These are phyloP conservation scores for Biscogniauxia mediterranea DNA, from an alignment of 2,329 filamentous ascomycete species.

Conservation along the genomic window DNA sequence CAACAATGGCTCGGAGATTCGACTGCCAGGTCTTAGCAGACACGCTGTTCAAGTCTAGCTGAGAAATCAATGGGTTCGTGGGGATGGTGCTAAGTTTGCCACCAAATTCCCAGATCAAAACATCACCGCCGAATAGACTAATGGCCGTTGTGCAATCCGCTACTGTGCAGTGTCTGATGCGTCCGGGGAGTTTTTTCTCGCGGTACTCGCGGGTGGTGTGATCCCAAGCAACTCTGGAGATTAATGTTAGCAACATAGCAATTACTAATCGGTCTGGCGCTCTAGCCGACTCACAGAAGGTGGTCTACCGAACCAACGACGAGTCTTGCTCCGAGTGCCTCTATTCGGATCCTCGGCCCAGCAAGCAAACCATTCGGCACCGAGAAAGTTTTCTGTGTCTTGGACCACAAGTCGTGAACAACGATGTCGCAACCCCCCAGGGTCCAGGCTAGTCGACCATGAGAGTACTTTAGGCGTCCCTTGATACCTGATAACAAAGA, in stretches of 20 bases:
- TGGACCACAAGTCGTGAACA: slow-evolving; percentile 21
- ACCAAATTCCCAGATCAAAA: slow-evolving; percentile 23
- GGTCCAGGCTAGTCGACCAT: slow-evolving; percentile 23
- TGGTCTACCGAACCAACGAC: slow-evolving; percentile 17
- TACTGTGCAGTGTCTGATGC: slow-evolving; percentile 9
- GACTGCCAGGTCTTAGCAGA: slow-evolving; percentile 3
- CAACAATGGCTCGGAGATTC: slow-evolving; percentile 16
- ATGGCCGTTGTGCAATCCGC: slow-evolving; percentile 16
- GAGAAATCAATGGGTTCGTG: slow-evolving; percentile 5
- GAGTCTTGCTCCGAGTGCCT: slow-evolving; percentile 23
- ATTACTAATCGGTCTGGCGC: neutral
- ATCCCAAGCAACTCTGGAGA: slow-evolving; percentile 26
- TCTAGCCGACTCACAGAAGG: slow-evolving; percentile 18
- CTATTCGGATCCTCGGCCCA: slow-evolving; percentile 6
- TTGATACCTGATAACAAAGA: neutral
- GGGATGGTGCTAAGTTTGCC: slow-evolving; percentile 10
- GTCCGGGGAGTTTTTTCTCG: slow-evolving; percentile 20
- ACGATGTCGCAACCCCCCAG: slow-evolving; percentile 8
- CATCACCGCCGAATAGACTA: slow-evolving; percentile 16
- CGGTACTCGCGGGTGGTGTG: slow-evolving; percentile 14
- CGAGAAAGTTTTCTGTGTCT: slow-evolving; percentile 20
- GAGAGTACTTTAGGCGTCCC: slow-evolving; percentile 11
- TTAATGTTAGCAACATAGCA: slow-evolving; percentile 9
- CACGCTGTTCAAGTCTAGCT: neutral
- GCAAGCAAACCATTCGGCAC: slow-evolving; percentile 14